These are phyloP conservation scores for Microcyclospora pomicola DNA, from an alignment of 2,329 filamentous ascomycete genomes.

Conservation along the genomic window DNA sequence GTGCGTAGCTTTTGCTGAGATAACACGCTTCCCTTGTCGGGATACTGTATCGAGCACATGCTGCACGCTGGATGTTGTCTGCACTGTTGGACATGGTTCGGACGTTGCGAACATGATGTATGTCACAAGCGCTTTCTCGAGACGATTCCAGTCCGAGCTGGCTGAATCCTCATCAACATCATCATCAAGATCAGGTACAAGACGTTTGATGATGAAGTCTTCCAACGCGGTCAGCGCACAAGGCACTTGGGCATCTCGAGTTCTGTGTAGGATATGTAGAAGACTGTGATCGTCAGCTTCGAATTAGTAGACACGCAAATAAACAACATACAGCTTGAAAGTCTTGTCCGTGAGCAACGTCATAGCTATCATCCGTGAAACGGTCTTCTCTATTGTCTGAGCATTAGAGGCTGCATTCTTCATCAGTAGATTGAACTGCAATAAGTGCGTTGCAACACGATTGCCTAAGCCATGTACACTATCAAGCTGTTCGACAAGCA, in stretches of 20 bases:
- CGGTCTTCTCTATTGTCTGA: too few species aligned
- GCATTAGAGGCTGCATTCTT: slow-evolving; percentile 9
- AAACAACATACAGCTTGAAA: slow-evolving; percentile 40
- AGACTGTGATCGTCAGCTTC: slow-evolving; percentile 26
- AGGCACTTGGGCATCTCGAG: slow-evolving; percentile 35
- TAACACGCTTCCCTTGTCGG: slow-evolving; percentile 29
- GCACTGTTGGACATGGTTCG: slow-evolving; percentile 20
- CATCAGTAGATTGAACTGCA: slow-evolving; percentile 56
- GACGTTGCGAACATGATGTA: slow-evolving; percentile 52
- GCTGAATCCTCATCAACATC: background rate
- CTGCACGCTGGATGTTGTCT: slow-evolving; percentile 26
- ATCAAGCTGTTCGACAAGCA: slow-evolving; percentile 44
- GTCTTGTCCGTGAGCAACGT: slow-evolving; percentile 48
- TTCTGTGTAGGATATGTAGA: slow-evolving; percentile 52
- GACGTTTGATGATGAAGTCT: slow-evolving; percentile 45
- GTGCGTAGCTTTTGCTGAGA: slow-evolving; percentile 49
- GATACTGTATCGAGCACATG: slow-evolving; percentile 35
- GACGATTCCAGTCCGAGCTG: slow-evolving; percentile 38
- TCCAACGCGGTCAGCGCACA: slow-evolving; percentile 41
- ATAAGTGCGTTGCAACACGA: slow-evolving; percentile 46
- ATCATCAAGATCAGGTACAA: slow-evolving; percentile 30
- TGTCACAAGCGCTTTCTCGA: slow-evolving; percentile 55
- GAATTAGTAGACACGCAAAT: too few species aligned
- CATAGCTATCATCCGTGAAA: slow-evolving; percentile 48
- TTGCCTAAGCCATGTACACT: slow-evolving; percentile 47